These are phyloP conservation scores for Cyclostephanos tholiformis DNA, from an alignment of 108 stramenopile genomes.

Conservation along the genomic window DNA sequence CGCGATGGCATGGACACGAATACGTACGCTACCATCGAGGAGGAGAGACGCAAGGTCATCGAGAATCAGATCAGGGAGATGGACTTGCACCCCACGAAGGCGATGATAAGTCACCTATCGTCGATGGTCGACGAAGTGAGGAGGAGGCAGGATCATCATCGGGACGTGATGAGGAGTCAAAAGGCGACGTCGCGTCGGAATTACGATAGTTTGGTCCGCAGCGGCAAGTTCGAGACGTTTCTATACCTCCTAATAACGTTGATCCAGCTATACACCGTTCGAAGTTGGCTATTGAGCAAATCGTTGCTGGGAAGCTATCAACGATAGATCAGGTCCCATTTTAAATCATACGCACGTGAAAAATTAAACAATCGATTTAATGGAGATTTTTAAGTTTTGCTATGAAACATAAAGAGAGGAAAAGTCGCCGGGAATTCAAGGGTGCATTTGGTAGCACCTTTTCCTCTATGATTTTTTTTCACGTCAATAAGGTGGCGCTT, in stretches of 20 bases:
- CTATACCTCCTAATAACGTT: constrained; percentile 75
- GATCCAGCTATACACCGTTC: constrained; percentile 82
- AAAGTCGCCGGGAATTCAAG: too few species aligned
- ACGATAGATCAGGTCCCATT: not conserved
- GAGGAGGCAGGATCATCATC: constrained; percentile 13
- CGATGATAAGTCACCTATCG: constrained; percentile 14
- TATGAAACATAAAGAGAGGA: not conserved
- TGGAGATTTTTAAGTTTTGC: not conserved
- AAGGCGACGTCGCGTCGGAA: constrained; percentile 63
- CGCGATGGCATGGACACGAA: not conserved
- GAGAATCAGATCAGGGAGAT: constrained; percentile 58
- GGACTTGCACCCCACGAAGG: constrained; percentile 33
- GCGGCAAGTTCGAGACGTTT: constrained; percentile 71
- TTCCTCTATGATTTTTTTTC: not conserved
- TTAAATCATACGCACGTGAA: not conserved
- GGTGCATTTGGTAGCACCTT: not conserved
- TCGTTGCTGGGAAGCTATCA: constrained; percentile 23
- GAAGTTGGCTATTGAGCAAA: constrained; percentile 68
- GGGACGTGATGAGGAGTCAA: constrained; percentile 58
- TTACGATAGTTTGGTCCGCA: constrained; percentile 72
- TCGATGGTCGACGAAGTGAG: constrained; percentile 20
- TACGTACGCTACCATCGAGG: constrained; percentile 4
- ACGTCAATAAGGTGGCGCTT: not conserved
- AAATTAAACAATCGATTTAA: not conserved
- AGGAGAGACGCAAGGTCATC: constrained; percentile 18